Conservation (phyloP, 345 rosid genomes). For the Corymbia maculata region DNA sequence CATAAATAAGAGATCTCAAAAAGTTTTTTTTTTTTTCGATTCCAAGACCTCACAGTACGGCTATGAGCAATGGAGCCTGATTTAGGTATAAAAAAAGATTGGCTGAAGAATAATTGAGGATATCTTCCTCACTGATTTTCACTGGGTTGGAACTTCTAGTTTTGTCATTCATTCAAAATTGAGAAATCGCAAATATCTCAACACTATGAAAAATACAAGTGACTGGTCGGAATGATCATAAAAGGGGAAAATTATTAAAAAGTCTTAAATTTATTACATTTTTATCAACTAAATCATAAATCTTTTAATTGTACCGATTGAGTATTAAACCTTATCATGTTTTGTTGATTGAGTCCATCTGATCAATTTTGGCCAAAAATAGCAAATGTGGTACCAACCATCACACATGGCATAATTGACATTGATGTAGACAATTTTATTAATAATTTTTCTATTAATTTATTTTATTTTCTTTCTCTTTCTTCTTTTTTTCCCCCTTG, state of each 20-base stretch:
- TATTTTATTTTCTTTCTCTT: no score
- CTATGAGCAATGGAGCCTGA: not conserved
- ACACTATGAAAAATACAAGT: not conserved
- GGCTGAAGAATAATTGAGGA: not conserved
- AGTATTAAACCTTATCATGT: fast-evolving
- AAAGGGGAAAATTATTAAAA: fast-evolving
- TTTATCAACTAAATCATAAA: no score
- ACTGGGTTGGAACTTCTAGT: not conserved
- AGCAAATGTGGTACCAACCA: not conserved
- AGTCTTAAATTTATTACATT: fast-evolving
- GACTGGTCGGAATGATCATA: not conserved
- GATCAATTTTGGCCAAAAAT: fast-evolving
- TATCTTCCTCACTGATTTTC: not conserved
- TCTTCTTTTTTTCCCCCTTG: no score
- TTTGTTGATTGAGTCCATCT: no score
- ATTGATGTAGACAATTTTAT: not conserved
- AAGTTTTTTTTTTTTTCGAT: not conserved
- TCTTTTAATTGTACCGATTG: no score
- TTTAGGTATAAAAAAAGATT: not conserved
- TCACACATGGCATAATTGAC: no score
- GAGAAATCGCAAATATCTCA: not conserved
- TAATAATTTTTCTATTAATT: not conserved
- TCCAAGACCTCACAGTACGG: not conserved
- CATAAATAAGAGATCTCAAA: not conserved
- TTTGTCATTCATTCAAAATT: not conserved